Conservation (phyloP, 2,329 filamentous ascomycete genomes). For the Sodiomyces alkalinus region DNA sequence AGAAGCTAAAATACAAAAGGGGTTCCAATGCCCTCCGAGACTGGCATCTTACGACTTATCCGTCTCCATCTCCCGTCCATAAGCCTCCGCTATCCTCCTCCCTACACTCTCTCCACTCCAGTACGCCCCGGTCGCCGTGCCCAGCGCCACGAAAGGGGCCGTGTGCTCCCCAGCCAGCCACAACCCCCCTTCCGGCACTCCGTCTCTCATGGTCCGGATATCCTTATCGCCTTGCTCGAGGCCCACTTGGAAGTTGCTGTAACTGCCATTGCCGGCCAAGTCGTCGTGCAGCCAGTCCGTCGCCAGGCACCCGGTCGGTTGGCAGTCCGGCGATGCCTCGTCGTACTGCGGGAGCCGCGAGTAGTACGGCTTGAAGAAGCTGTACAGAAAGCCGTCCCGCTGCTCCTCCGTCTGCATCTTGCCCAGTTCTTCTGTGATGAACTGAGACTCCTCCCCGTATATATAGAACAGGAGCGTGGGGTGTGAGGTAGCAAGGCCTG, state of each 20-base stretch:
- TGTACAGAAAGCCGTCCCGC: constrained; percentile 38
- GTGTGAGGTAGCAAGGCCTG: constrained; percentile 44
- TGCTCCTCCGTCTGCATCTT: constrained; percentile 26
- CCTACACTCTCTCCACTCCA: constrained; percentile 78
- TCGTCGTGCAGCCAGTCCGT: constrained; percentile 70
- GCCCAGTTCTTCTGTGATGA: constrained; percentile 32
- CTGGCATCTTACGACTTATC: too few relatives aligned
- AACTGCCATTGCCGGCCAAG: constrained; percentile 67
- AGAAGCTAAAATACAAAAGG: too few relatives aligned
- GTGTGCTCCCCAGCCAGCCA: constrained; percentile 91
- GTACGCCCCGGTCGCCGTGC: constrained; percentile 80
- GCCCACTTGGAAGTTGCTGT: constrained; percentile 73
- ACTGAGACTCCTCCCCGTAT: constrained; percentile 45
- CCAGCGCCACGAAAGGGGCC: constrained; percentile 74
- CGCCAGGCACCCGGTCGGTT: constrained; percentile 46
- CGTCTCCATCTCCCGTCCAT: constrained; percentile 24
- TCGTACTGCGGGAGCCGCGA: constrained; percentile 57
- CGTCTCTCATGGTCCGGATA: constrained; percentile 47
- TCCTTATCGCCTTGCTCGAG: constrained; percentile 55
- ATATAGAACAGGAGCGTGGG: constrained; percentile 79
- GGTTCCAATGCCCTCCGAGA: too few relatives aligned
- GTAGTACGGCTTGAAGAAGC: constrained; percentile 66
- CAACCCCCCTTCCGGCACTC: constrained; percentile 49
- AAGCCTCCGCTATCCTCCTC: constrained; percentile 42
- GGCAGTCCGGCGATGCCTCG: constrained; percentile 35